Conservation (phyloP, 495 filamentous ascomycete genomes). For the Chlorociboria aeruginascens region DNA sequence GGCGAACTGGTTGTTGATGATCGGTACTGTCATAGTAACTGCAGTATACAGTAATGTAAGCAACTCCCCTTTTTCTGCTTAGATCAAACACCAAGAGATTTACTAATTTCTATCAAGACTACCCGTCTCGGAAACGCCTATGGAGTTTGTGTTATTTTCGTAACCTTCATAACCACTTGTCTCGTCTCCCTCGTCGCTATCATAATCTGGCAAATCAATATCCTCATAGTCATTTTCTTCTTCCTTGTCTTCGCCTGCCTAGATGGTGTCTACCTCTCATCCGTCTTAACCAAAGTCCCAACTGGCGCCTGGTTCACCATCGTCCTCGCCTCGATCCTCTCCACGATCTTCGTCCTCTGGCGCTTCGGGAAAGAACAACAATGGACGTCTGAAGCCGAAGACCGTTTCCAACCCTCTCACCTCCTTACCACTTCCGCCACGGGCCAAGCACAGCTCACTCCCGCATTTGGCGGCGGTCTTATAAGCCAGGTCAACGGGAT, state of each 20-base stretch:
- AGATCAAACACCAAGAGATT: background rate
- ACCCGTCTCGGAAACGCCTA: conserved; percentile 38
- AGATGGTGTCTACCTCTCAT: conserved; percentile 55
- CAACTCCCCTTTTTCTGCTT: background rate
- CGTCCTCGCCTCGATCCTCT: conserved; percentile 43
- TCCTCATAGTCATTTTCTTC: conserved; percentile 42
- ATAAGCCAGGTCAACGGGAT: conserved; percentile 38
- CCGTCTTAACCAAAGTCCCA: conserved; percentile 56
- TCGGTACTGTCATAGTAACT: conserved; percentile 62
- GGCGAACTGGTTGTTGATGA: conserved; percentile 62
- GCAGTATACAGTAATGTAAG: conserved; percentile 58
- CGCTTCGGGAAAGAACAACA: conserved; percentile 64
- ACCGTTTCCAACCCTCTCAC: conserved; percentile 38
- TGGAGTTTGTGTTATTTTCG: conserved; percentile 60
- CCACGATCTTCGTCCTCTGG: conserved; percentile 54
- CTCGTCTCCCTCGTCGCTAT: conserved; percentile 57
- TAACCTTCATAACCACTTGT: conserved; percentile 62
- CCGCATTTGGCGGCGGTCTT: conserved; percentile 31
- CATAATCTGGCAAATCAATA: conserved; percentile 51
- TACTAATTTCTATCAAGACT: conserved; percentile 20
- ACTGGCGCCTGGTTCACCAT: conserved; percentile 67
- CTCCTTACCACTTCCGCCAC: conserved; percentile 26
- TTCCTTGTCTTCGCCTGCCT: conserved; percentile 50
- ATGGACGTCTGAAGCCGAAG: conserved; percentile 53
- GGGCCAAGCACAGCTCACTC: conserved; percentile 20